Evolutionary conservation across 805 yeast genomes (phyloP), one percentile per base, ranked within the genome.

Genomic region (Komagataella pastoris): DNA sequence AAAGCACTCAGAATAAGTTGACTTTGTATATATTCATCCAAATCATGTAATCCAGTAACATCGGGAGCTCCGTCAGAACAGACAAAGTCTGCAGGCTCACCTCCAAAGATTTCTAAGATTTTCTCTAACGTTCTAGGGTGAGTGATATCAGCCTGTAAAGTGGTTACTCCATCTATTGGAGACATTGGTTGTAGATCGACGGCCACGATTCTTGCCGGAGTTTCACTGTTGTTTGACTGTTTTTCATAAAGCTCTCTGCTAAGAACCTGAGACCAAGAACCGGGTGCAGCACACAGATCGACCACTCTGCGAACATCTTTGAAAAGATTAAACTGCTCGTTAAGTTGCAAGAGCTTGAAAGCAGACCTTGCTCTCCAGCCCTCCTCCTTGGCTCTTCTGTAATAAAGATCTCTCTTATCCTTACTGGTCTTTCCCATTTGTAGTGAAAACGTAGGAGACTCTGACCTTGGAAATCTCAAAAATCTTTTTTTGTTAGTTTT

Each of bases 11-110:
- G 71, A 50, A 93, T 86, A 53, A 93, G 72, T 64, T 93, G 98
- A 2, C 96, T 97, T 69, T 93, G 99, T 53, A 93, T 86, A 63
- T 91, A 93, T 66, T 93, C 99, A 65, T 93, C 99, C 54, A 93
- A 71, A 66, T 93, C 99, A 64, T 93, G 99, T 50, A 93, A 68
- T 0, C 99, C 99, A 0, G 99, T 93, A 19, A 93, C 99, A 68
- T 93, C 99, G 2, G 99, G 99, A 0, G 99, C 99, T 53, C 99
- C 99, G 65, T 93, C 98, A 60, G 95, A 84, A 60, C 96, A 88
- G 0, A 93, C 96, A 63, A 91, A 85, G 65, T 93, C 99, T 0
- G 98, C 98, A 52, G 85, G 82, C 57, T 87, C 87, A 45, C 97
- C 96, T 19, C 87, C 95, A 70, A 93, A 93, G 46, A 85, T 75